phyloP scores from a whole-genome alignment of 2,329 filamentous ascomycete species.

The Salinomyces thailandicus region DNA sequence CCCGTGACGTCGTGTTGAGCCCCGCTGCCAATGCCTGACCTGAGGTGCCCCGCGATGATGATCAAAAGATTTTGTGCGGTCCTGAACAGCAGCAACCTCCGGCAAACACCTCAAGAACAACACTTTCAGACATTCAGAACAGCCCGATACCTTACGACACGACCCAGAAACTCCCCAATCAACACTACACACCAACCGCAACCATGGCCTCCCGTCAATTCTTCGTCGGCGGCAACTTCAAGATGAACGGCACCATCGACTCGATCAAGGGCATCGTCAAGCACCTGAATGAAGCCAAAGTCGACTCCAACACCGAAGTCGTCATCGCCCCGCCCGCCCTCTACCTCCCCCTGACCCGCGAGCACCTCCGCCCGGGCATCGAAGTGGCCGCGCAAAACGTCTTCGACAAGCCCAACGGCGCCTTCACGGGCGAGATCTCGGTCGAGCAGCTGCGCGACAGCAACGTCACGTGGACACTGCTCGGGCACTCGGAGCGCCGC shows the following conservation, averaged over 20 bases:
- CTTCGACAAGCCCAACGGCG: slow-evolving; percentile 78
- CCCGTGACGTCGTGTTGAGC: no score
- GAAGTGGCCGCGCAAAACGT: slow-evolving; percentile 94
- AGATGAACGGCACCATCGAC: slow-evolving; percentile 93
- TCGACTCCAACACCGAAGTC: slow-evolving; percentile 77
- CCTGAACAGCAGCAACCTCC: no score
- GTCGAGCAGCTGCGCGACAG: slow-evolving; percentile 83
- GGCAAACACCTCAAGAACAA: no score
- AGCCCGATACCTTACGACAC: no score
- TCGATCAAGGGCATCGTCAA: slow-evolving; percentile 84
- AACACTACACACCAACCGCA: slow-evolving; percentile 13
- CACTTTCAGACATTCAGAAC: no score
- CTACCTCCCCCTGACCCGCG: slow-evolving; percentile 80
- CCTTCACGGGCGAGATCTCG: slow-evolving; percentile 94
- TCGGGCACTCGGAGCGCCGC: slow-evolving; percentile 92
- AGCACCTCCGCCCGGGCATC: slow-evolving; percentile 63
- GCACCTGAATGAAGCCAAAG: slow-evolving; percentile 74
- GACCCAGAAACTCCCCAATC: no score
- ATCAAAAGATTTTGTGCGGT: no score
- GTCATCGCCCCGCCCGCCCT: slow-evolving; percentile 85
- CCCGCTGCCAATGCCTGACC: no score
- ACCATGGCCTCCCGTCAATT: slow-evolving; percentile 31
- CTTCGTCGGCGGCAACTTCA: slow-evolving; percentile 64
- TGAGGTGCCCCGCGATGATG: no score
- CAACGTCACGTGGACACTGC: slow-evolving; percentile 78